These are phyloP conservation scores for Fusarium sp. DNA, from an alignment of 2,329 filamentous ascomycete species.

Conservation along the genomic window DNA sequence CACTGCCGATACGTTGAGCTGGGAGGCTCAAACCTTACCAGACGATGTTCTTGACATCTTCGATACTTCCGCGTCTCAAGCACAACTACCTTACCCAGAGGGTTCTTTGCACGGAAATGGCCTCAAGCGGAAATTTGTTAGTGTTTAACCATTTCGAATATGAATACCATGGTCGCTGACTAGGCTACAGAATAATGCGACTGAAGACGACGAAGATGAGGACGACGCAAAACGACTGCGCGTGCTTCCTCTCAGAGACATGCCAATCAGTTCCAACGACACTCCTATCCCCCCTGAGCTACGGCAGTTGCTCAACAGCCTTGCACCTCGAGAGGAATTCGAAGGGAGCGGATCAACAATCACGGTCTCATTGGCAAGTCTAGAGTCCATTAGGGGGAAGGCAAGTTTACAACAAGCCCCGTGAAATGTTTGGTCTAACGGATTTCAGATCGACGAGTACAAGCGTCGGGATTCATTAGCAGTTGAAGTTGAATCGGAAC, in stretches of 20 bases:
- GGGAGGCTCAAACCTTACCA: slow-evolving; percentile 61
- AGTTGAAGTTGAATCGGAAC: slow-evolving; percentile 49
- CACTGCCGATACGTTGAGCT: slow-evolving; percentile 53
- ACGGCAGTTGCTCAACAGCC: slow-evolving; percentile 45
- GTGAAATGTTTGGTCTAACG: slow-evolving; percentile 29
- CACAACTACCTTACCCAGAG: slow-evolving; percentile 44
- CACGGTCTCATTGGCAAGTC: slow-evolving; percentile 47
- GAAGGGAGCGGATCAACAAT: slow-evolving; percentile 39
- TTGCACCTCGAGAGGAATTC: slow-evolving; percentile 17
- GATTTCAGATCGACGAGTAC: slow-evolving; percentile 46
- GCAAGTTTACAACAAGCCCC: slow-evolving; percentile 41
- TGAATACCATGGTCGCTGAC: neutral
- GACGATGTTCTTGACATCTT: slow-evolving; percentile 62
- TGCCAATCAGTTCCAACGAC: slow-evolving; percentile 40
- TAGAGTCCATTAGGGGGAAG: slow-evolving; percentile 55
- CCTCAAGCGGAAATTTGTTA: slow-evolving; percentile 63
- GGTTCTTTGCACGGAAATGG: slow-evolving; percentile 41
- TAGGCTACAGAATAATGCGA: slow-evolving; percentile 43
- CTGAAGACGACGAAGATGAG: slow-evolving; percentile 51
- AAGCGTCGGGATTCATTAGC: slow-evolving; percentile 42
- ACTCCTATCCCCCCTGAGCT: slow-evolving; percentile 50
- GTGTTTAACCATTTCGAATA: slow-evolving; percentile 31
- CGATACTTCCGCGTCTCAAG: slow-evolving; percentile 52
- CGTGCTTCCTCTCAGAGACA: slow-evolving; percentile 36
- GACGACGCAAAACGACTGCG: slow-evolving; percentile 48